Base-by-base conservation (phyloP, 2,329 filamentous ascomycete species). In the Alternaria sp. region DNA sequence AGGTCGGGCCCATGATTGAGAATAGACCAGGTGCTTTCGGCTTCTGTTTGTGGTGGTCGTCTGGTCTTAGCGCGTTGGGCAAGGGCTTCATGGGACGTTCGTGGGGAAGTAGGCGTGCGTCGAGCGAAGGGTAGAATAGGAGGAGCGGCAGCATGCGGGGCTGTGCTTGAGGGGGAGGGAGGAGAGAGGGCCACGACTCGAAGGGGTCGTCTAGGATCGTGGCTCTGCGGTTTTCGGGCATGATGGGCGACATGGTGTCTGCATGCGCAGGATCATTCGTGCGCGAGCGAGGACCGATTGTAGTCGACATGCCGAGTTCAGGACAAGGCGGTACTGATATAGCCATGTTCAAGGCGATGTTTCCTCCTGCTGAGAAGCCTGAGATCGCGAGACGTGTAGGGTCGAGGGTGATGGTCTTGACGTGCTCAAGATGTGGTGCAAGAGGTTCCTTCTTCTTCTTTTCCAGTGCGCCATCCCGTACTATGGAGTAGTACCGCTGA, bases 321-420 rank as follows among this genome's bases (percentile, higher is more conserved):
- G 69, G 63, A 50, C 75, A 78, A 2, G 76, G 74, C 9, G 77
- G 77, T 6, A 80, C 75, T 23, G 74, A 76, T 3, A 82, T 65
- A 15, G 75, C 80, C 70, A 82, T 78, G 62, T 83, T 82, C 50
- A 84, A 70, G 0, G 82, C 83, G n/a, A 85, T 80, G 61, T 84
- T 84, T 20, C 82, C 83, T 30, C 83, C 83, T 12, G 79, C 80
- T 26, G 80, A 82, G 70, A 84, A 84, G 20, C 83, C 83, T 3
- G 81, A 82, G 23, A 84, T 75, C 20, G 77, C 75, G 5, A 84
- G 77, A 6, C 77, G 77, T 2, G 72, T 71, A 6, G 79, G 72
- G 66, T 85, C 82, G 7, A 83, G 76, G 6, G 68, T 71, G 33
- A 80, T 73, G 8, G 62, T 74, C 7, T 64, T 64, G 23, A 70